Evolutionary conservation across 495 filamentous ascomycete genomes (phyloP).

Genomic region (Coniosporium apollinis): DNA sequence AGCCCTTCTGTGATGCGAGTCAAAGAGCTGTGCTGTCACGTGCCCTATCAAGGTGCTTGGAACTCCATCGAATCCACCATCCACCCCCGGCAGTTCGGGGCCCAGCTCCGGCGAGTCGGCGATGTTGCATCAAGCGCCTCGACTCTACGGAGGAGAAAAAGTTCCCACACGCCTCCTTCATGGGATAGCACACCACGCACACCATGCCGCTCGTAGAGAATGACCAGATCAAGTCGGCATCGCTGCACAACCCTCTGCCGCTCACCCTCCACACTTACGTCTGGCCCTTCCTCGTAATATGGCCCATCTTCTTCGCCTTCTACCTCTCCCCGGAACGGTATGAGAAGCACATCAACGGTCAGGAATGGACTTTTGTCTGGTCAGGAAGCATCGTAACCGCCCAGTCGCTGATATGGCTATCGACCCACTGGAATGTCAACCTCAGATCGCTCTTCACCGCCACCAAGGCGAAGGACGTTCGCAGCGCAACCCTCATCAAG

Average conservation of each 20-base stretch:
- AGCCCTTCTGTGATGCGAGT: too few relatives aligned
- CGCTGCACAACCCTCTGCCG: conserved; percentile 77
- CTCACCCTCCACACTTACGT: conserved; percentile 68
- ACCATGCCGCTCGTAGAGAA: conserved; percentile 65
- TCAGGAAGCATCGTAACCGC: conserved; percentile 68
- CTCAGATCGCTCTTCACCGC: conserved; percentile 70
- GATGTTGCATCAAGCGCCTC: too few relatives aligned
- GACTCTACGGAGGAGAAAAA: too few relatives aligned
- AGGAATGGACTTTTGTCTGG: conserved; percentile 97
- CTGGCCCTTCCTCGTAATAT: conserved; percentile 80
- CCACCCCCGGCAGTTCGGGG: too few relatives aligned
- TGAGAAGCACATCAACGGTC: conserved; percentile 67
- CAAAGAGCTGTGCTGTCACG: too few relatives aligned
- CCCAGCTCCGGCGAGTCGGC: too few relatives aligned
- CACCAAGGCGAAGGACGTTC: conserved; percentile 47
- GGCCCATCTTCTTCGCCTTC: conserved; percentile 77
- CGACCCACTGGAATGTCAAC: conserved; percentile 92
- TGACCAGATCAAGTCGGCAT: conserved; percentile 70
- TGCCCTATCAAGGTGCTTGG: too few relatives aligned
- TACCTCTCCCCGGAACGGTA: conserved; percentile 73
- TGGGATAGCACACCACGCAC: not conserved
- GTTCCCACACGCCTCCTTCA: too few relatives aligned
- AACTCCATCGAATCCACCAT: too few relatives aligned
- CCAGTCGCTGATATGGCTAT: conserved; percentile 84
- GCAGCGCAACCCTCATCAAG: conserved; percentile 77